These are phyloP conservation scores for Eimeria mitis DNA, from an alignment of 169 alveolate genomes.

Conservation along the genomic window DNA sequence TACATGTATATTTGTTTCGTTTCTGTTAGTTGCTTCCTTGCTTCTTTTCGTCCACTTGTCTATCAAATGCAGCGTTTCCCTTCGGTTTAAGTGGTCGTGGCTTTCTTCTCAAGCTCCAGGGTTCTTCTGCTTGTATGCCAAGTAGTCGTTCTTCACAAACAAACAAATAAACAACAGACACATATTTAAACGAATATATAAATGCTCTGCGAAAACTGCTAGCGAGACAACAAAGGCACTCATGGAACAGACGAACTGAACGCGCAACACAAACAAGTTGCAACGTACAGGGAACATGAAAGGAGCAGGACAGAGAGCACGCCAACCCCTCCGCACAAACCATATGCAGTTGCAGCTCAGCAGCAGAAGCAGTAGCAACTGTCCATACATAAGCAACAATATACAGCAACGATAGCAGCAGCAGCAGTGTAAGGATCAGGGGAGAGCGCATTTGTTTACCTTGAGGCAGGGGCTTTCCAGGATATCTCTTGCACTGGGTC, in stretches of 20 bases:
- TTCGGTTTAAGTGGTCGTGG: background rate
- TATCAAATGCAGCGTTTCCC: background rate
- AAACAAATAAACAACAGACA: background rate
- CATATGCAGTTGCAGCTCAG: background rate
- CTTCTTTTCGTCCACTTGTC: background rate
- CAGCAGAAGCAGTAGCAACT: background rate
- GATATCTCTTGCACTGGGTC: constrained; percentile 84
- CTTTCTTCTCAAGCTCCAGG: constrained; percentile 16
- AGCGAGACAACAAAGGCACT: background rate
- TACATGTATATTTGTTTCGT: background rate
- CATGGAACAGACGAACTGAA: background rate
- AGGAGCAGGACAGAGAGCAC: background rate
- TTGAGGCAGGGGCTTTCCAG: constrained; percentile 75
- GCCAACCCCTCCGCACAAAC: background rate
- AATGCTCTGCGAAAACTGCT: background rate
- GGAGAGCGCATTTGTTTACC: constrained; percentile 3
- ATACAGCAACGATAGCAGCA: background rate
- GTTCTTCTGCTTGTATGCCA: constrained; percentile 36
- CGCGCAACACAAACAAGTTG: background rate
- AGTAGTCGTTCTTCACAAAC: constrained; percentile 12
- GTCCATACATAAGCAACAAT: background rate
- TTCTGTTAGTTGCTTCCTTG: background rate
- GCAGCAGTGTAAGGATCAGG: background rate
- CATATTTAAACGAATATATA: background rate
- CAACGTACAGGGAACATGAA: background rate